phyloP scores from a whole-genome alignment of 2,329 filamentous ascomycete genomes.

The Ophiostoma triangulosporum region DNA sequence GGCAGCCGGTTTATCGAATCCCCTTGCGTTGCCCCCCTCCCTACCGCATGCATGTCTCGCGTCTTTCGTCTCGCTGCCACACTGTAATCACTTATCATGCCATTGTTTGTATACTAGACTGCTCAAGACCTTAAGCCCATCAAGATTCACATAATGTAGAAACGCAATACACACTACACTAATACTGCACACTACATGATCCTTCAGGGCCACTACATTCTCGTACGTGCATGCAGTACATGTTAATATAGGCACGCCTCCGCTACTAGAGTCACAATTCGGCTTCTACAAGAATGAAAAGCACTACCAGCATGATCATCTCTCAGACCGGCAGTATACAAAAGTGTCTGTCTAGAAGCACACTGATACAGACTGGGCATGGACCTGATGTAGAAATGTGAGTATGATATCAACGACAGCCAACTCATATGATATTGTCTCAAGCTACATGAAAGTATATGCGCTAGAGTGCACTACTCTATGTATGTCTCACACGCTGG shows the following conservation, averaged over 20 bases:
- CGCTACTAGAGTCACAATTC: too few relatives aligned
- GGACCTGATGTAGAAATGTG: too few relatives aligned
- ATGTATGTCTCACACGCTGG: background rate
- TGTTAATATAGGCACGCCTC: background rate
- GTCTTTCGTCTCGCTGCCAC: background rate
- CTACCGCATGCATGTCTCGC: background rate
- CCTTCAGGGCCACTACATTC: background rate
- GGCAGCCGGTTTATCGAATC: background rate
- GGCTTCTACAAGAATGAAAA: background rate
- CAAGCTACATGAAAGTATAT: background rate
- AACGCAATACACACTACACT: background rate
- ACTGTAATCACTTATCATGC: too few relatives aligned
- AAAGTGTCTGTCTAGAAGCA: too few relatives aligned
- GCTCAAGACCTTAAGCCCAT: background rate
- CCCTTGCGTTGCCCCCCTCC: slow-evolving; percentile 1
- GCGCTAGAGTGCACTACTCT: background rate
- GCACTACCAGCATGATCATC: background rate
- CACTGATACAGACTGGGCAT: too few relatives aligned
- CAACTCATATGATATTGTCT: too few relatives aligned
- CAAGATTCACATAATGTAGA: too few relatives aligned
- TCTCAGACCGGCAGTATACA: background rate
- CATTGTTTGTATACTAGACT: too few relatives aligned
- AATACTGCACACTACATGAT: background rate
- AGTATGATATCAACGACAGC: too few relatives aligned
- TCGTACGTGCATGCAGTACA: background rate